Base-by-base conservation (phyloP, 768 basidiomycete species). In the Tylopilus sp. region DNA sequence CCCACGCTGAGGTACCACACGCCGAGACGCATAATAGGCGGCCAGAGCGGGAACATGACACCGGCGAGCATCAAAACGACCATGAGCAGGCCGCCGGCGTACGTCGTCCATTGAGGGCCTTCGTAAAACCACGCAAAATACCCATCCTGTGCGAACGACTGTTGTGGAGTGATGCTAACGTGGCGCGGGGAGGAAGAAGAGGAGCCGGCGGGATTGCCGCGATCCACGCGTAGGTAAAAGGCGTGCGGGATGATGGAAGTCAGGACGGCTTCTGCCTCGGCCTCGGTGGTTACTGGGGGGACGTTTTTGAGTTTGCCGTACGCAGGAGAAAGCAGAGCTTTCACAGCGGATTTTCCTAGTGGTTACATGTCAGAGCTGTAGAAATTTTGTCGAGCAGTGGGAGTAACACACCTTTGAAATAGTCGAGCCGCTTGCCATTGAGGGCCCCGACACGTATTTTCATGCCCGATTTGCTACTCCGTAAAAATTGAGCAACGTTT, bases 41-140 rank as follows among this genome's bases (percentile, higher is more conserved):
- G 97, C 97, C 97, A 99, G 15, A 99, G 79, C 4, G 97, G 97
- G 82, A 97, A 99, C 94, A 99, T 97, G 64, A 98, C 95, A 2
- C 91, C 95, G 5, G 88, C 94, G 39, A 99, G 85, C 77, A 98
- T 92, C 65, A 98, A 76, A 38, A 78, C 81, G 52, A 98, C 94
- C 91, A 99, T 94, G 25, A 83, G 83, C 12, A 88, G 75, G 17
- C 91, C 95, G 38, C 93, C 91, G 10, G 92, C 82, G 64, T 95
- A 91, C 7, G 90, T 95, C 59, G 87, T 90, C 82, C 92, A 86
- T 63, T 95, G 94, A 13, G 91, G 90, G 39, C 92, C 91, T 53
- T 94, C 91, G 69, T 94, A 91, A 71, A 98, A 92, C 95, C 95
- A 99, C 25, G 88, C 94, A 69, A 91, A 98, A 72, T 95, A 93